Evolutionary conservation across 179 eudicot genomes (phyloP).

Genomic region (Actinidia arguta): DNA sequence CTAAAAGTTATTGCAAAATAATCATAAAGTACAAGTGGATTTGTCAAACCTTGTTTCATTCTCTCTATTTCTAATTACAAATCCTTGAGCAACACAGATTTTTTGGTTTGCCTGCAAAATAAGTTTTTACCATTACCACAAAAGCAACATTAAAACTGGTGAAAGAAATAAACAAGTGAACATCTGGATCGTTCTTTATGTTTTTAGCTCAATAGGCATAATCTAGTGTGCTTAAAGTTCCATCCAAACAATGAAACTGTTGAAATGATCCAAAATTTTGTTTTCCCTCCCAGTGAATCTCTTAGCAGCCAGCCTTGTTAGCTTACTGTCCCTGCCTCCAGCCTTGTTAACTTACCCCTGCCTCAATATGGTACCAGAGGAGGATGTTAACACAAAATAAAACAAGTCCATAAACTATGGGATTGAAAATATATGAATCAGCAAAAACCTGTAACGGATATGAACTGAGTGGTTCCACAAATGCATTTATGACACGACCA

Average conservation of each 20-base stretch:
- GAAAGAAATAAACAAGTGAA: constrained; percentile 23
- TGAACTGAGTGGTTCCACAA: constrained; percentile 88
- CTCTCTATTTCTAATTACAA: constrained; percentile 77
- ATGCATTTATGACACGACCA: constrained; percentile 80
- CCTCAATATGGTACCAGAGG: constrained; percentile 12
- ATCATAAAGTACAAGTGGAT: neutral
- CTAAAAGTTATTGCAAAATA: neutral
- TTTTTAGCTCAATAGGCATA: constrained; percentile 79
- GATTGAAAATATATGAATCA: constrained; percentile 3
- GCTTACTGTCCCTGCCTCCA: too few relatives aligned
- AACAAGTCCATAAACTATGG: neutral
- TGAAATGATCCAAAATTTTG: constrained; percentile 79
- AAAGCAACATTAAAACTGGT: constrained; percentile 12
- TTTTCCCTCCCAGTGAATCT: constrained; percentile 81
- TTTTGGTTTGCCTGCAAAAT: constrained; percentile 75
- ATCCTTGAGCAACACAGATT: constrained; percentile 80
- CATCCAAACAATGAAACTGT: constrained; percentile 71
- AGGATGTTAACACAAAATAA: neutral
- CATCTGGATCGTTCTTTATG: constrained; percentile 83
- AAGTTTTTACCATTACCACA: constrained; percentile 2
- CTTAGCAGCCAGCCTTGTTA: constrained; percentile 73
- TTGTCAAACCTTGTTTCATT: constrained; percentile 83
- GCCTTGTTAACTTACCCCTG: too few relatives aligned
- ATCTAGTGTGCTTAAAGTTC: constrained; percentile 80
- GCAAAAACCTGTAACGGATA: constrained; percentile 83